phyloP scores from a whole-genome alignment of 164 flowering plant species.

The Magnolia sinica region DNA sequence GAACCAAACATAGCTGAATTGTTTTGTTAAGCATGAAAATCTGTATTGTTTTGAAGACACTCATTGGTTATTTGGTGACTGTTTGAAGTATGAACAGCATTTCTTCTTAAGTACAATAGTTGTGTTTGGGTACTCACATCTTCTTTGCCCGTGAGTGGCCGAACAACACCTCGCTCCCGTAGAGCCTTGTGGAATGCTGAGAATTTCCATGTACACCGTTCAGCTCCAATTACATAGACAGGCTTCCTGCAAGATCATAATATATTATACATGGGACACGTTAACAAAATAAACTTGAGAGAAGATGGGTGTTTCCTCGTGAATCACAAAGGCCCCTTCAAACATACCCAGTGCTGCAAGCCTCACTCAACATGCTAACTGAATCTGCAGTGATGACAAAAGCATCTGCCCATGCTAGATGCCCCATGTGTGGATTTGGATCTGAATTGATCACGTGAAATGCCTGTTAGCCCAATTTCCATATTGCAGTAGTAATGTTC shows the following conservation, averaged over 20 bases:
- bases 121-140: constrained; percentile 63
- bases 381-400: constrained; percentile 96
- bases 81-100: too few species aligned
- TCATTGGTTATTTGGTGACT: too few species aligned
- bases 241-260: constrained; percentile 64
- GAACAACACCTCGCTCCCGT: constrained; percentile 74
- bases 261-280: neutral
- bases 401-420: constrained; percentile 97
- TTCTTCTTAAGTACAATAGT: neutral
- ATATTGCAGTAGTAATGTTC: neutral
- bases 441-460: constrained; percentile 32
- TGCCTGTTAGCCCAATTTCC: neutral
- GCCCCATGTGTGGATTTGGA: constrained; percentile 92
- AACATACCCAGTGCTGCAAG: constrained; percentile 95
- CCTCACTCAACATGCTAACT: constrained; percentile 93
- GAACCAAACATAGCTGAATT: too few species aligned
- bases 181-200: constrained; percentile 72
- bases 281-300: neutral
- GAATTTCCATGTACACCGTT: constrained; percentile 86
- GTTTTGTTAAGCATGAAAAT: too few species aligned
- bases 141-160: constrained; percentile 78
- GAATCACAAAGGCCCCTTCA: neutral
- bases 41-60: too few species aligned
- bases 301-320: neutral
- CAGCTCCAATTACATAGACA: constrained; percentile 86